A percentile compares a stretch with the other conserved stretches of the same genome.
Evolutionary conservation across 2,329 filamentous ascomycete genomes (phyloP).

Genomic region (Alternaria consortialis): DNA sequence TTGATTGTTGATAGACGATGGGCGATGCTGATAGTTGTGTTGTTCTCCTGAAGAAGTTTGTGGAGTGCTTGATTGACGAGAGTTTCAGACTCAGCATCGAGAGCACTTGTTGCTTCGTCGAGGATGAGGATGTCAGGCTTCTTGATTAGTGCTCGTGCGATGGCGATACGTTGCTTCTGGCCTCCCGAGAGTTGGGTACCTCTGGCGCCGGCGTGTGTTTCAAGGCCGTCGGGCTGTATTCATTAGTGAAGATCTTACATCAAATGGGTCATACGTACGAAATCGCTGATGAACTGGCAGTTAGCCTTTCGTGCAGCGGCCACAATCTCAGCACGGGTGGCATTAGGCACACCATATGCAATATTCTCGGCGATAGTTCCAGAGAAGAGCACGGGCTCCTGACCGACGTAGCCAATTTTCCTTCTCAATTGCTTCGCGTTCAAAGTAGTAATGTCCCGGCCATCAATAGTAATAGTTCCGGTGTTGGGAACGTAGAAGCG

Average conservation of each 20-base stretch:
- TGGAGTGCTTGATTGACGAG: constrained; percentile 91
- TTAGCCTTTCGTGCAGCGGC: constrained; percentile 90
- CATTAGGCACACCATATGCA: constrained; percentile 84
- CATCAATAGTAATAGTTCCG: constrained; percentile 83
- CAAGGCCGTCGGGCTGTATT: constrained; percentile 81
- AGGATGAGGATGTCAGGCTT: constrained; percentile 96
- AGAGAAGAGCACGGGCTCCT: constrained; percentile 93
- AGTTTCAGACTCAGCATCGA: constrained; percentile 96
- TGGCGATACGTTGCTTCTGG: constrained; percentile 97
- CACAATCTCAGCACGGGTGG: constrained; percentile 81
- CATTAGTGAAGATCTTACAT: constrained; percentile 19
- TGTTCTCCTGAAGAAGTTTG: constrained; percentile 81
- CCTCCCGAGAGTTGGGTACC: constrained; percentile 94
- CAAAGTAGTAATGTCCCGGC: constrained; percentile 81
- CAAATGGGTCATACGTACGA: constrained; percentile 62
- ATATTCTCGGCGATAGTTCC: constrained; percentile 90
- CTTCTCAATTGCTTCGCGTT: constrained; percentile 93
- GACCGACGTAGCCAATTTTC: constrained; percentile 92
- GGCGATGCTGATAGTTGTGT: constrained; percentile 97
- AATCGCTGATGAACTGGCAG: constrained; percentile 95
- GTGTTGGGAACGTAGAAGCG: constrained; percentile 87
- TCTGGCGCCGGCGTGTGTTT: constrained; percentile 90
- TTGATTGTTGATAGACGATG: constrained; percentile 97
- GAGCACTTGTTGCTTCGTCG: constrained; percentile 91
- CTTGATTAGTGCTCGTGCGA: constrained; percentile 92